A percentile compares a stretch with the other conserved stretches of the same genome.
Conservation (phyloP, 2,329 filamentous ascomycete genomes). For the Xylariaceae sp. region DNA sequence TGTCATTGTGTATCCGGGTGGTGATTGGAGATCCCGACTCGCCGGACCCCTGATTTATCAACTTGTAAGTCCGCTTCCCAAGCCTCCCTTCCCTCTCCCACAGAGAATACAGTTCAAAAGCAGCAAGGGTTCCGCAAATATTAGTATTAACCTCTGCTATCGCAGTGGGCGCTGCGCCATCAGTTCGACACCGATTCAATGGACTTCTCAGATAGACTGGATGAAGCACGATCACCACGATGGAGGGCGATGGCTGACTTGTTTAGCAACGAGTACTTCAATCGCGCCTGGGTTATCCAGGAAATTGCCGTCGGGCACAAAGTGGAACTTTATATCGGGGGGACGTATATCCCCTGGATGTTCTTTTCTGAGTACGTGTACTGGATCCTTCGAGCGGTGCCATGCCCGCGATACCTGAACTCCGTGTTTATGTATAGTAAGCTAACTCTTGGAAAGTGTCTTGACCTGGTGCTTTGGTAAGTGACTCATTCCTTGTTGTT, state of each 20-base stretch:
- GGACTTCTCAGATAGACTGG: not conserved
- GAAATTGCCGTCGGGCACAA: constrained; percentile 12
- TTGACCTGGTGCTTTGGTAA: constrained; percentile 9
- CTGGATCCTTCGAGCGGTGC: no score
- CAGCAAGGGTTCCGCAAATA: no score
- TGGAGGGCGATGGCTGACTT: constrained; percentile 12
- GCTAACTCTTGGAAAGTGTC: constrained; percentile 3
- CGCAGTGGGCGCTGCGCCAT: not conserved
- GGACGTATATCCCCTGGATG: constrained; percentile 12
- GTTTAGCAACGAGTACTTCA: constrained; percentile 17
- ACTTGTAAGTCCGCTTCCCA: constrained; percentile 7
- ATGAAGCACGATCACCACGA: not conserved
- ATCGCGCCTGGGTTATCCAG: constrained; percentile 16
- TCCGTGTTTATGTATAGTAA: not conserved
- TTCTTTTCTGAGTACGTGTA: constrained; percentile 7
- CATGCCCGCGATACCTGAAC: no score
- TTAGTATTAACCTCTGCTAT: not conserved
- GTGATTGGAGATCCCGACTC: constrained; percentile 10
- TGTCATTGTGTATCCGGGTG: constrained; percentile 11
- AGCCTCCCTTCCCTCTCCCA: no score
- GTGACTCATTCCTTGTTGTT: no score
- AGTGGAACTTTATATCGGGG: constrained; percentile 14
- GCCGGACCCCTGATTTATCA: constrained; percentile 7
- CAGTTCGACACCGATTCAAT: constrained; percentile 3
- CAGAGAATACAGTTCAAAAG: no score